These are phyloP conservation scores for Avena sativa DNA, from an alignment of 176 grass and related monocot species.

Conservation along the genomic window DNA sequence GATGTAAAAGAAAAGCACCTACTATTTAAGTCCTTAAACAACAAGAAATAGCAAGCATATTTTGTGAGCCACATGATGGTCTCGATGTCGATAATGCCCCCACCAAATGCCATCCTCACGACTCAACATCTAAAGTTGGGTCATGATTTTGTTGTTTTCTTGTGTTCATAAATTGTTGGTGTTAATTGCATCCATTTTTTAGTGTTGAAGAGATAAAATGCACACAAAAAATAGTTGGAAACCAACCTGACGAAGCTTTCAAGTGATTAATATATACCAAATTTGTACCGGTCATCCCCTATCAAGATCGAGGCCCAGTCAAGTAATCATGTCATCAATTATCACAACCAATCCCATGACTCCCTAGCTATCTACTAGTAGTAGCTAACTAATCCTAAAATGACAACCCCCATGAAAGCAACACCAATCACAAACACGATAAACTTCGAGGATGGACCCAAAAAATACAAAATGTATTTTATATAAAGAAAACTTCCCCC, in stretches of 20 bases:
- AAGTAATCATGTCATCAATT: slow-evolving; percentile 32
- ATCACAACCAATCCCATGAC: slow-evolving; percentile 38
- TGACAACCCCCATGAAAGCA: slow-evolving; percentile 9
- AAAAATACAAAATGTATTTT: background rate
- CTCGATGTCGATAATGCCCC: background rate
- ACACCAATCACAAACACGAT: slow-evolving; percentile 30
- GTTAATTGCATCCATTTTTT: background rate
- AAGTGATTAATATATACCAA: background rate
- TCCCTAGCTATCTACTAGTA: slow-evolving; percentile 1
- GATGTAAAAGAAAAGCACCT: background rate
- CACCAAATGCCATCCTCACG: background rate
- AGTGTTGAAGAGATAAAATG: background rate
- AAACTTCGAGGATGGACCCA: background rate
- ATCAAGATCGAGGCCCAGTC: background rate
- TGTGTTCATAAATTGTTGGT: no score
- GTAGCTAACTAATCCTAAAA: background rate
- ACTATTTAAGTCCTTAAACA: background rate
- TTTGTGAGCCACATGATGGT: background rate
- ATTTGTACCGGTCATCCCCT: background rate
- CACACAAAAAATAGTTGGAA: background rate
- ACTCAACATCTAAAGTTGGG: background rate
- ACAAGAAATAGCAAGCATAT: no score
- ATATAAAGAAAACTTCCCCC: background rate
- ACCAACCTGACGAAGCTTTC: background rate
- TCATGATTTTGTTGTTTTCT: background rate